phyloP scores from a whole-genome alignment of 768 basidiomycete genomes.

The Suillus placidus region DNA sequence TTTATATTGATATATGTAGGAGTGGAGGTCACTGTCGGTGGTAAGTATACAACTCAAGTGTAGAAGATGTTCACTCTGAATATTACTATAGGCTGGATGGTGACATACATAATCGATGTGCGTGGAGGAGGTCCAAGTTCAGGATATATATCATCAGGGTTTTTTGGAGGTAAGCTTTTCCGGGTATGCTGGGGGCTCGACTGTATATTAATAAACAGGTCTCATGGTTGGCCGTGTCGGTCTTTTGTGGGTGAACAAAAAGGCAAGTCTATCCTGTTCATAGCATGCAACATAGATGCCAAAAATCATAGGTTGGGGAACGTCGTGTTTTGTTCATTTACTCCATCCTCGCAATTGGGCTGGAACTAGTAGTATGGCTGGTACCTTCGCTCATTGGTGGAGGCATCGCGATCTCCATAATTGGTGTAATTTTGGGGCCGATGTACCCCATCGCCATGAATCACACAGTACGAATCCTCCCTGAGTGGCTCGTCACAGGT shows the following conservation, averaged over 20 bases:
- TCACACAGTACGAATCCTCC: constrained; percentile 38
- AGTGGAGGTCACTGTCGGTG: constrained; percentile 54
- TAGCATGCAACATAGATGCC: neutral
- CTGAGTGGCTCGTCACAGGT: constrained; percentile 37
- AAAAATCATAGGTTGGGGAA: constrained; percentile 32
- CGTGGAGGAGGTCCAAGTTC: constrained; percentile 47
- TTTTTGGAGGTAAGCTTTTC: constrained; percentile 31
- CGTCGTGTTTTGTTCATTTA: constrained; percentile 33
- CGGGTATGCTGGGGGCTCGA: neutral
- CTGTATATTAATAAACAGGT: constrained; percentile 17
- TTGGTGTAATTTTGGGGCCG: constrained; percentile 74
- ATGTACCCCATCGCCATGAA: constrained; percentile 63
- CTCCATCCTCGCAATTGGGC: constrained; percentile 40
- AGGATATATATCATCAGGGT: constrained; percentile 49
- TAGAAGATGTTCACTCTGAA: too few species aligned
- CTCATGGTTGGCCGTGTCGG: constrained; percentile 33
- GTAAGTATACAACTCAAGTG: constrained; percentile 24
- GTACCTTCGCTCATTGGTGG: constrained; percentile 65
- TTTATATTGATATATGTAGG: constrained; percentile 53
- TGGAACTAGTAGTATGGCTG: constrained; percentile 72
- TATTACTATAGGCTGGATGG: constrained; percentile 59
- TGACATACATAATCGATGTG: constrained; percentile 53
- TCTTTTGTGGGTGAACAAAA: constrained; percentile 32
- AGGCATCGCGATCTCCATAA: constrained; percentile 62
- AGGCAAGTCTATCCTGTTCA: constrained; percentile 16